Conservation (phyloP, 169 alveolate genomes). For the Plasmodium coatneyi region DNA sequence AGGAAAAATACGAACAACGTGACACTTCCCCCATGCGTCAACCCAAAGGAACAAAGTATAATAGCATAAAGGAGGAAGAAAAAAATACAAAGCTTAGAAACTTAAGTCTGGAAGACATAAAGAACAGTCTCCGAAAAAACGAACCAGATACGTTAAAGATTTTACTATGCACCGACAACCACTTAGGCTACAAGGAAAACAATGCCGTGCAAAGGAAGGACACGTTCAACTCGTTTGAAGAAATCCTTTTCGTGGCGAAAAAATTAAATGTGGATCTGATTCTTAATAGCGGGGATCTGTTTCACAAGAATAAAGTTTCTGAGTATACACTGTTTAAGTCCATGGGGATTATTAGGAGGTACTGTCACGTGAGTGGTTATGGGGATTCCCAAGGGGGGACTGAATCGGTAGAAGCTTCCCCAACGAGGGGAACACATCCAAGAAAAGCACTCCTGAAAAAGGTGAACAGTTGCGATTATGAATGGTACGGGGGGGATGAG, state of each 20-base stretch:
- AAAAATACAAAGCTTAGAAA: not conserved
- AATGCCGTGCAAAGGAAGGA: slow-evolving; percentile 91
- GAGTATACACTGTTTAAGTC: slow-evolving; percentile 53
- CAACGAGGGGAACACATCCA: not conserved
- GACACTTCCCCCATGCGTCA: not conserved
- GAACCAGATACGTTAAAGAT: slow-evolving; percentile 86
- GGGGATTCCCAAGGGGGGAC: not conserved
- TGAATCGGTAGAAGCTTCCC: not conserved
- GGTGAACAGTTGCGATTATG: slow-evolving; percentile 14
- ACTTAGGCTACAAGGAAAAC: slow-evolving; percentile 95
- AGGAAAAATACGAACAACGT: not conserved
- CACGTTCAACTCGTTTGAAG: slow-evolving; percentile 94
- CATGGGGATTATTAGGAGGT: slow-evolving; percentile 49
- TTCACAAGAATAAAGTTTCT: slow-evolving; percentile 95
- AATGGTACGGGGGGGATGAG: slow-evolving; percentile 12
- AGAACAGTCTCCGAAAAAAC: not conserved
- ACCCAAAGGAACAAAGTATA: not conserved
- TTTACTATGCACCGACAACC: slow-evolving; percentile 95
- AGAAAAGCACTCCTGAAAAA: not conserved
- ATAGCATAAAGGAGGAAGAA: not conserved
- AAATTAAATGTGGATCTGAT: slow-evolving; percentile 91
- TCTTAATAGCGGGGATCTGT: slow-evolving; percentile 96
- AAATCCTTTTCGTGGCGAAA: slow-evolving; percentile 91
- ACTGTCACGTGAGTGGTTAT: slow-evolving; percentile 11
- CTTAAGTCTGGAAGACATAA: not conserved